A percentile compares a stretch with the other conserved stretches of the same genome.
Evolutionary conservation across 1,284 basidiomycete species (phyloP).

Genomic region (Abortiporus biennis): DNA sequence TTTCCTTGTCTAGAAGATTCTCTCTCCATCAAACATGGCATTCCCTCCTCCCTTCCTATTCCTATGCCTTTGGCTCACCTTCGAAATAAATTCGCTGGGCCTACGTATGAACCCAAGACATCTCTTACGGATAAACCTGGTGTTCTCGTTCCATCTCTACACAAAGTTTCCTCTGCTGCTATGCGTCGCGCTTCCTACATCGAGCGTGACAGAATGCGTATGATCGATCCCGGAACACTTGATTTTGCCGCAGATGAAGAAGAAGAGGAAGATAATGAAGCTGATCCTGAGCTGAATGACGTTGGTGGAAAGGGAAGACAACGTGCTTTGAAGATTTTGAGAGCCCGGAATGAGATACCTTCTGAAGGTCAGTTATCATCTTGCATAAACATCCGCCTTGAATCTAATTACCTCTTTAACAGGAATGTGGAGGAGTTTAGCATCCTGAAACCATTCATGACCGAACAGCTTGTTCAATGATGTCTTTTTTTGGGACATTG

Average conservation of each 20-base stretch:
- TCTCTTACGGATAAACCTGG: conserved; percentile 33
- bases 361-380: conserved; percentile 19
- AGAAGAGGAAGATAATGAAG: conserved; percentile 36
- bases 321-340: conserved; percentile 59
- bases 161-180: conserved; percentile 35
- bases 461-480: conserved; percentile 1
- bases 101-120: conserved; percentile 51
- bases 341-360: conserved; percentile 33
- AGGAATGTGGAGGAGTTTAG: conserved; percentile 74
- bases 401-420: not conserved
- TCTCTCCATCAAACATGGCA: conserved; percentile 11
- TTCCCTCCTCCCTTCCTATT: conserved; percentile 55
- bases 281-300: conserved; percentile 28
- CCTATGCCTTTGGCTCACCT: conserved; percentile 47
- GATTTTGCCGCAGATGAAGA: conserved; percentile 47
- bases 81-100: conserved; percentile 30
- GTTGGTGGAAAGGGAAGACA: conserved; percentile 42
- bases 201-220: conserved; percentile 56
- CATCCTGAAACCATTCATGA: conserved; percentile 20
- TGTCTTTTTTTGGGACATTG: not conserved
- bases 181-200: conserved; percentile 57
- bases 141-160: conserved; percentile 19
- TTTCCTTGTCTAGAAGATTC: not conserved
- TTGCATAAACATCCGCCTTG: not conserved
- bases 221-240: conserved; percentile 61